Evolutionary conservation across 148 eudicot species (phyloP), one percentile per base, ranked within the genome.

Genomic region (Nyssa sinensis): DNA sequence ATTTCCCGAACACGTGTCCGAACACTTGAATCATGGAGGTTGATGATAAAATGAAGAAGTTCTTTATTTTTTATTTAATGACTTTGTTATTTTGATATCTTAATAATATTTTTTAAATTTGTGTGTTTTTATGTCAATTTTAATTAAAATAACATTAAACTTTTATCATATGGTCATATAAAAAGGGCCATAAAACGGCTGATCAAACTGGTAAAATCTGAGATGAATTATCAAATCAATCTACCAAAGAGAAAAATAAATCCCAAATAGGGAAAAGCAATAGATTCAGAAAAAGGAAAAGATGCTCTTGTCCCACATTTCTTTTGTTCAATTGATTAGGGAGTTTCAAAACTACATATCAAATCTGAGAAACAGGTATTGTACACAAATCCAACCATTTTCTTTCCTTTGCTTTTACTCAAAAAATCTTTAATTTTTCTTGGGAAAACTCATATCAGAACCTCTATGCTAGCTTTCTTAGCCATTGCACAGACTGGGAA

Each of bases 401-500:
- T 55, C 59, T 55, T 55, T 7, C 9, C 19, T 55, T 55, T 21
- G 23, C 59, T n/a, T n/a, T n/a, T n/a, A n/a, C n/a, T n/a, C 23
- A 19, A 24, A 60, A 58, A 70, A 35, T 31, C 31, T 55, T 24
- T 44, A 23, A 31, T 5, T n/a, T 21, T 53, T 75, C 61, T 4
- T 11, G 83, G 23, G 74, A 70, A 76, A 70, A 49, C 17, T 28
- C 29, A 76, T 72, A 81, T 16, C 57, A 92, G 74, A 30, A 86
- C 94, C 75, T 90, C 85, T 66, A 89, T 83, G 80, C 71, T 82
- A 23, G 80, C 88, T 75, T 78, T 74, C 83, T 93, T 93, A 4
- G 60, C 78, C 67, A 84, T 79, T 35, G 75, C 78, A 86, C 96
- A 93, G 53, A 93, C 73, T n/a, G 96, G 98, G 75, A 96, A 93